phyloP scores from a whole-genome alignment of 139 green algal species.

The Zygnema circumcarinatum region DNA sequence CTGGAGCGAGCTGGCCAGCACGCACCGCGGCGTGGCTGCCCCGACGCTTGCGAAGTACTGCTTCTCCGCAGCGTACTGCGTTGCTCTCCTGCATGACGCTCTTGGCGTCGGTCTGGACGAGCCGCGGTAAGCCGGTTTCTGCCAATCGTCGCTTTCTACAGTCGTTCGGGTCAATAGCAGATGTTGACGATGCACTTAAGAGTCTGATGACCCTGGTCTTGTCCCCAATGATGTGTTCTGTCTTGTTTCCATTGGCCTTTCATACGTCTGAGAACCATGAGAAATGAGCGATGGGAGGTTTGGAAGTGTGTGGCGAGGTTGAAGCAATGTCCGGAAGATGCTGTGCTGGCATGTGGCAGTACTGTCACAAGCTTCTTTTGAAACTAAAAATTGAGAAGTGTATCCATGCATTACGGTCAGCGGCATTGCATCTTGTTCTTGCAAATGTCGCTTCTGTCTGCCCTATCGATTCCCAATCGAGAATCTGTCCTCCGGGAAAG shows the following conservation, averaged over 20 bases:
- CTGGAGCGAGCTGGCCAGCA: slow-evolving; percentile 2
- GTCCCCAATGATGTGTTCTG: background rate
- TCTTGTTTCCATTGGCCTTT: background rate
- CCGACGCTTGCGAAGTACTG: slow-evolving; percentile 55
- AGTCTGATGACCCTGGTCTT: background rate
- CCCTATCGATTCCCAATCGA: background rate
- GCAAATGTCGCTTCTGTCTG: background rate
- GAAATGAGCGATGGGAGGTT: too few species aligned
- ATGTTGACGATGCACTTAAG: background rate
- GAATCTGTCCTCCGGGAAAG: too few species aligned
- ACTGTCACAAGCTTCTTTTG: too few species aligned
- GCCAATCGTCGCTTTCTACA: background rate
- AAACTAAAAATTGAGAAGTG: background rate
- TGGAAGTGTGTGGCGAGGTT: too few species aligned
- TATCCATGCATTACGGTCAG: background rate
- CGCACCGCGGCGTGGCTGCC: slow-evolving; percentile 9
- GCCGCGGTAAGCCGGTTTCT: background rate
- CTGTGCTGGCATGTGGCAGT: too few species aligned
- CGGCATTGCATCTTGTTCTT: background rate
- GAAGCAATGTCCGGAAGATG: too few species aligned
- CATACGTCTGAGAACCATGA: background rate
- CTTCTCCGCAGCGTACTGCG: slow-evolving; percentile 57
- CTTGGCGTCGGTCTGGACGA: slow-evolving; percentile 39
- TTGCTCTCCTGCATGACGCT: slow-evolving; percentile 52
- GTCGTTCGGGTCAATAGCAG: background rate